Evolutionary conservation across 495 filamentous ascomycete genomes (phyloP), one percentile per base, ranked within the genome.

Genomic region (Talaromyces proteolyticus): DNA sequence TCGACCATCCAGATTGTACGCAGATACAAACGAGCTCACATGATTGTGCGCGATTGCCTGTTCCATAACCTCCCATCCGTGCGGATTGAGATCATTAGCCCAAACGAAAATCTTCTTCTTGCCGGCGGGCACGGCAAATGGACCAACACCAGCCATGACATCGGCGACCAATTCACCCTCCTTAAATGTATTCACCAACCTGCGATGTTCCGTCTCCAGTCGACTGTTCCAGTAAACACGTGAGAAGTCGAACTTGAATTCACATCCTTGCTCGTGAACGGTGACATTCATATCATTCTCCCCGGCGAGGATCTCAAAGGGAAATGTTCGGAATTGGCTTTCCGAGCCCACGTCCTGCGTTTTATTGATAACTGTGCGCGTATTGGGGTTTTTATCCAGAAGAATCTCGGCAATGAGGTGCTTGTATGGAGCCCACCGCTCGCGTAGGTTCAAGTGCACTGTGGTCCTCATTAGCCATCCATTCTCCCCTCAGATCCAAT

Each of bases 221-320:
- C 91, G 80, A 54, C 79, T 87, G 67, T 99, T 99, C 93, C 93
- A 99, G 72, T 97, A 99, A 2, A 97, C 94, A 39, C 93, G 92
- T 5, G 86, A 73, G 44, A 70, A 76, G 53, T 79, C 69, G 60
- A 79, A 75, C 40, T 57, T 59, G 58, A 75, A 79, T 20, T 65
- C 53, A 52, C 72, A 79, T 29, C 70, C 65, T 54, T 78, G 66
- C 58, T 78, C 74, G 52, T 73, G 63, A 43, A 90, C 77, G 24
- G 85, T 77, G 21, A 99, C 94, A 25, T 90, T 81, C 57, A 95
- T 67, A 58, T 96, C 81, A 50, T 84, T 77, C 0, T 80, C 72
- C 3, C 93, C 93, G 7, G 82, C 85, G 0, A 99, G 77, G n/a
- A 96, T 71, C 62, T 99, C 94, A 71, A 93, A 96, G 26, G 74